Percentiles rank a stretch among this genome's conserved stretches.
Conservation (phyloP, 306 rosid species). For the Rosa chinensis region DNA sequence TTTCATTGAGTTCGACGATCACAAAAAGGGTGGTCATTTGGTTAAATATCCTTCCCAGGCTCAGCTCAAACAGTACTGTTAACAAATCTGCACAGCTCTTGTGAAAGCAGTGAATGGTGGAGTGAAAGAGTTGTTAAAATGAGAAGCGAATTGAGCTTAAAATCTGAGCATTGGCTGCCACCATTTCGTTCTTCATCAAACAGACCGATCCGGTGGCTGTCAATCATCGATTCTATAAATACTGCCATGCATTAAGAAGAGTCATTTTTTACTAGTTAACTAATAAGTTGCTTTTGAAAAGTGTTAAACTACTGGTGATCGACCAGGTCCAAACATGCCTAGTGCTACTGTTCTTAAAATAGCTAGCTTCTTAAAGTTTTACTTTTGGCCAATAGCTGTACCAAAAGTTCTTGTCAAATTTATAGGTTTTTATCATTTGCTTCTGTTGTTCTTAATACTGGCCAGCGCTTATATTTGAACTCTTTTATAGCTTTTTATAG, state of each 20-base stretch:
- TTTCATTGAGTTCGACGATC: not conserved
- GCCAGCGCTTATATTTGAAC: not conserved
- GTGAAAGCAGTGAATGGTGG: conserved; percentile 69
- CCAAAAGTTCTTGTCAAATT: not conserved
- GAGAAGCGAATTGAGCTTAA: conserved; percentile 72
- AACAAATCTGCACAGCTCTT: not conserved
- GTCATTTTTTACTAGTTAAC: too few relatives aligned
- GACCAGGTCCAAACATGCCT: not conserved
- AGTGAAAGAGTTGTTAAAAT: conserved; percentile 53
- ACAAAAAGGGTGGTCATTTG: not conserved
- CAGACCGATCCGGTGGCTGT: conserved; percentile 81
- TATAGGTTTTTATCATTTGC: not conserved
- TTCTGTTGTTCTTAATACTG: not conserved
- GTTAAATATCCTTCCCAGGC: not conserved
- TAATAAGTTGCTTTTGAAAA: not conserved
- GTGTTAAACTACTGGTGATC: too few relatives aligned
- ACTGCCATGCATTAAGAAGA: too few relatives aligned
- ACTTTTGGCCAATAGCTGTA: not conserved
- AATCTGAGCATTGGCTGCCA: conserved; percentile 52
- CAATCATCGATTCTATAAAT: conserved; percentile 37
- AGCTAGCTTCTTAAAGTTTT: not conserved
- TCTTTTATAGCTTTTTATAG: too few relatives aligned
- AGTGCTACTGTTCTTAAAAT: not conserved
- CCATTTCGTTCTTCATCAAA: conserved; percentile 52
- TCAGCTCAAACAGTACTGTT: not conserved